These are phyloP conservation scores for Trametopsis cervina DNA, from an alignment of 768 basidiomycete species.

Conservation along the genomic window DNA sequence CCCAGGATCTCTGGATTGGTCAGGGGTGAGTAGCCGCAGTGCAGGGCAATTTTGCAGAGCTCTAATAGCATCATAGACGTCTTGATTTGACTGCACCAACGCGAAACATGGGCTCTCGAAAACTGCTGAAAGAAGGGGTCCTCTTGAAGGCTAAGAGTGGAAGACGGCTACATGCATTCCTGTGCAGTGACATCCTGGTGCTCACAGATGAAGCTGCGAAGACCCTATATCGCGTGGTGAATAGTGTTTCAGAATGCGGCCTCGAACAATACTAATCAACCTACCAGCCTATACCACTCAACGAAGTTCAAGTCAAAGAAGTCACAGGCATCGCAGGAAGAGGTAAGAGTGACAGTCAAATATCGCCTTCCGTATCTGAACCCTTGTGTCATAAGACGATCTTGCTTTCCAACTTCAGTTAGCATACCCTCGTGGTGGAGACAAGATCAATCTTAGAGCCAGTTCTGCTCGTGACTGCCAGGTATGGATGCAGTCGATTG, in stretches of 20 bases:
- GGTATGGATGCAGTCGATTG: constrained; percentile 40
- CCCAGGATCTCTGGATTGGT: constrained; percentile 81
- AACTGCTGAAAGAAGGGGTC: constrained; percentile 71
- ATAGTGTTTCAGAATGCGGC: constrained; percentile 25
- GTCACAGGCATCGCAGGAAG: constrained; percentile 31
- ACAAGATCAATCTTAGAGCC: constrained; percentile 55
- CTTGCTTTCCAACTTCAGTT: constrained; percentile 57
- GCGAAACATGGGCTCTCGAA: constrained; percentile 73
- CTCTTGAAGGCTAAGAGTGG: constrained; percentile 82
- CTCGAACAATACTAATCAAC: too few species aligned
- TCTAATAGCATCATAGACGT: constrained; percentile 36
- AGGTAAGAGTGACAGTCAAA: constrained; percentile 30
- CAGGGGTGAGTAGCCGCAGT: constrained; percentile 59
- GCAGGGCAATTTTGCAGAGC: neutral
- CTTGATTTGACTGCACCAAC: constrained; percentile 91
- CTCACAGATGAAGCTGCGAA: constrained; percentile 68
- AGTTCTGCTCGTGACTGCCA: constrained; percentile 53
- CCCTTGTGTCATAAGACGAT: constrained; percentile 42
- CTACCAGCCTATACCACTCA: constrained; percentile 67
- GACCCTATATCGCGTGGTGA: constrained; percentile 78
- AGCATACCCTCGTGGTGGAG: constrained; percentile 69
- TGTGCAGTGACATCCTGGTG: constrained; percentile 89
- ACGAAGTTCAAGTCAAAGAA: constrained; percentile 55
- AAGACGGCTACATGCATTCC: constrained; percentile 63
- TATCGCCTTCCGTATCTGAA: neutral